Evolutionary conservation across 2,329 filamentous ascomycete species (phyloP), one percentile per base, ranked within the genome.

Genomic region (Acrodontium crateriforme): DNA sequence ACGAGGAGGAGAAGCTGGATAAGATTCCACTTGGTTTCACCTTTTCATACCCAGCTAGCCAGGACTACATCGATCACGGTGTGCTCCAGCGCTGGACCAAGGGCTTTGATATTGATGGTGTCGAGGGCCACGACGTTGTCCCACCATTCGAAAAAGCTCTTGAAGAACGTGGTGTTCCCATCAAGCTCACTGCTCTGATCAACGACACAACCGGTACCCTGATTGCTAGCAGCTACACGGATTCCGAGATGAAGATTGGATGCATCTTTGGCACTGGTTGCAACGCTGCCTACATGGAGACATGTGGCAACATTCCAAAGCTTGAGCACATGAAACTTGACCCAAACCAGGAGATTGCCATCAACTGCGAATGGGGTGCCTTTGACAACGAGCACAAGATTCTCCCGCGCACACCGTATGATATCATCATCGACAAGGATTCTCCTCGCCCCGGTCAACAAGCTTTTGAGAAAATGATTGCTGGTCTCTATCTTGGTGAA

Each of bases 211-310:
- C 87, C 11, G 89, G 89, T 46, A 98, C 89, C 17, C 65, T 98
- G 47, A 92, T 98, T 48, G 89, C 89, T 36, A 95, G 87, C 15
- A 78, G 83, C 16, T 98, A 98, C 60, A 95, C 87, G n/a, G 85
- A 98, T 52, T 63, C 76, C 24, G 73, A 76, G 43, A 91, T 94
- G 71, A 84, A 75, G 60, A 89, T 95, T 47, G 89, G 89, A 31
- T 94, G 87, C 58, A 98, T 98, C 52, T 98, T 98, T 48, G 89
- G 89, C 45, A 98, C 89, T 9, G 89, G 89, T 34, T 94, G 89
- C 62, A 98, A 98, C 49, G 89, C 87, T 21, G 89, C 89, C 20
- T 98, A 98, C 63, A 92, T 98, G 79, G 89, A 98, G 59, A 61
- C 91, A 48, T 81, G 73, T 39, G 84, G 83, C 40, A 81, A 78